Evolutionary conservation across 2,329 filamentous ascomycete genomes (phyloP).

Genomic region (Pleoardoris graminearum): DNA sequence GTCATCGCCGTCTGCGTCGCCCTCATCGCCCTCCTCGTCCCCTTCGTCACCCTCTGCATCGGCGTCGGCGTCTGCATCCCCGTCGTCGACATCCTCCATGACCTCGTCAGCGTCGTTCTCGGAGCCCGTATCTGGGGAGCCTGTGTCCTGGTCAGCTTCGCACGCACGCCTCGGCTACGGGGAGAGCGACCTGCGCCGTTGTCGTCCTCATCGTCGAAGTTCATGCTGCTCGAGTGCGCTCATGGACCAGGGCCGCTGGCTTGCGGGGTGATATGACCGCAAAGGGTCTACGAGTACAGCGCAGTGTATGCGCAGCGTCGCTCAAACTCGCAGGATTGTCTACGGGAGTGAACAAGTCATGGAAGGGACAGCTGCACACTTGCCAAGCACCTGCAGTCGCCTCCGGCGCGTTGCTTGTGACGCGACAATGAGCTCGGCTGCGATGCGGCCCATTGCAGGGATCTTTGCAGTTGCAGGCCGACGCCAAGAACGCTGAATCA

Average conservation of each 20-base stretch:
- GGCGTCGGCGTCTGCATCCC: constrained; percentile 48
- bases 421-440: constrained; percentile 3
- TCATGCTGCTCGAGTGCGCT: constrained; percentile 32
- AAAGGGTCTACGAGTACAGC: not conserved
- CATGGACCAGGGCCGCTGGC: constrained; percentile 6
- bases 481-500: constrained; percentile 2
- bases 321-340: not conserved
- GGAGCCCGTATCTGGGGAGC: constrained; percentile 44
- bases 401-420: constrained; percentile 5
- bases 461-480: not conserved
- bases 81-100: constrained; percentile 49
- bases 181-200: constrained; percentile 42
- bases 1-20: constrained; percentile 45
- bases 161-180: not conserved
- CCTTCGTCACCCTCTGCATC: constrained; percentile 46
- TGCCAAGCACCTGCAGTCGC: not conserved
- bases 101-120: constrained; percentile 51
- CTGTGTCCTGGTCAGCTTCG: constrained; percentile 28
- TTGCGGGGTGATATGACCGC: not conserved
- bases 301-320: not conserved
- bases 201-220: constrained; percentile 54
- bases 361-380: not conserved
- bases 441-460: constrained; percentile 5
- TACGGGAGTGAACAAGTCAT: not conserved
- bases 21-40: constrained; percentile 47